phyloP scores from a whole-genome alignment of 192 early-diverging fungal species.

The Diversispora epigaea region DNA sequence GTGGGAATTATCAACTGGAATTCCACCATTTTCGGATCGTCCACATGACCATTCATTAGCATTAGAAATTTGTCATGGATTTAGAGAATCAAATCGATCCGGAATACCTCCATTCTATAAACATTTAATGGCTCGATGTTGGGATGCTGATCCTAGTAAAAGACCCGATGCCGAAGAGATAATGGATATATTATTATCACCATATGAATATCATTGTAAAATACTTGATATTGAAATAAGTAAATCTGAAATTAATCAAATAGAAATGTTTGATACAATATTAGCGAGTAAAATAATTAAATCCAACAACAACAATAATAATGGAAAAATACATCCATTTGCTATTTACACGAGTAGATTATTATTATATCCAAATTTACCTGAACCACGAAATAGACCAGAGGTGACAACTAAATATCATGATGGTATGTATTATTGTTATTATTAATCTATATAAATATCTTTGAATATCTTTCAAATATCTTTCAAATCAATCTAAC shows the following conservation, averaged over 20 bases:
- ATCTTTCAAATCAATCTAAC: not conserved
- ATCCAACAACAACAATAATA: not conserved
- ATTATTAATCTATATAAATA: too few species aligned
- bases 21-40: conserved; percentile 42
- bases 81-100: conserved; percentile 41
- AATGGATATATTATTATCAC: conserved; percentile 38
- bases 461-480: not conserved
- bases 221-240: not conserved
- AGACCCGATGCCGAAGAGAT: conserved; percentile 44
- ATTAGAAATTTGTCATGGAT: conserved; percentile 39
- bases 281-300: not conserved
- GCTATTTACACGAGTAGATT: conserved; percentile 27
- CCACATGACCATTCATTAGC: conserved; percentile 37
- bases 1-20: conserved; percentile 48
- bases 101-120: conserved; percentile 42
- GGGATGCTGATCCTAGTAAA: conserved; percentile 39
- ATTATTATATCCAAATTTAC: conserved; percentile 26
- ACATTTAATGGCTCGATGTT: conserved; percentile 41
- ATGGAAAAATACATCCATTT: conserved; percentile 13
- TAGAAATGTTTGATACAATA: conserved; percentile 13
- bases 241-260: conserved; percentile 2
- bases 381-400: conserved; percentile 2
- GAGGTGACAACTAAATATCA: not conserved
- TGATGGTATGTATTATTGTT: conserved; percentile 3
- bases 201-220: conserved; percentile 14